Conservation (phyloP, 345 rosid genomes). For the Populus pruinosa region DNA sequence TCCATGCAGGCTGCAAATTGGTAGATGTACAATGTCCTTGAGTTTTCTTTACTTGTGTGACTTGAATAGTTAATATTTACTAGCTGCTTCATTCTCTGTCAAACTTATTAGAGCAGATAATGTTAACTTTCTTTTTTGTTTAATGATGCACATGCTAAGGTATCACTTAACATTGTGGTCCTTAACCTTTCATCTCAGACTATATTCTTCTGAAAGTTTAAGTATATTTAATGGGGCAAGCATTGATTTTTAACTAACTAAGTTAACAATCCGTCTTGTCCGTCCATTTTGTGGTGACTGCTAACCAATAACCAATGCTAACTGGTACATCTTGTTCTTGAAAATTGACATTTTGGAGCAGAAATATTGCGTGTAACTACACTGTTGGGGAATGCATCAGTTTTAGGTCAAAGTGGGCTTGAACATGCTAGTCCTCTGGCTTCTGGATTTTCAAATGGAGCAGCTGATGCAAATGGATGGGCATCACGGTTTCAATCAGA, state of each 20-base stretch:
- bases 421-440: constrained; percentile 92
- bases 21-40: background rate
- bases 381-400: constrained; percentile 98
- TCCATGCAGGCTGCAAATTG: background rate
- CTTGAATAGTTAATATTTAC: background rate
- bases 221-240: constrained; percentile 25
- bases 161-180: constrained; percentile 7
- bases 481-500: constrained; percentile 95
- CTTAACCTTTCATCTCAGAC: constrained; percentile 24
- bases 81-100: background rate
- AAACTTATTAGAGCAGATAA: background rate
- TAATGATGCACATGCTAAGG: background rate
- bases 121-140: constrained; percentile 4
- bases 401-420: constrained; percentile 95
- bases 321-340: constrained; percentile 94
- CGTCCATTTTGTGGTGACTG: constrained; percentile 55
- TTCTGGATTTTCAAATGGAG: constrained; percentile 91
- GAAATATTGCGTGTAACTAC: constrained; percentile 98
- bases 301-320: constrained; percentile 76
- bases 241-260: constrained; percentile 46
- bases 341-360: constrained; percentile 96
- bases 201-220: constrained; percentile 19
- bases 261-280: constrained; percentile 50
- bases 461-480: constrained; percentile 91
- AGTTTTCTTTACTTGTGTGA: background rate